Base-by-base conservation (phyloP, 2,329 filamentous ascomycete genomes). In the Fusarium subglutinans region DNA sequence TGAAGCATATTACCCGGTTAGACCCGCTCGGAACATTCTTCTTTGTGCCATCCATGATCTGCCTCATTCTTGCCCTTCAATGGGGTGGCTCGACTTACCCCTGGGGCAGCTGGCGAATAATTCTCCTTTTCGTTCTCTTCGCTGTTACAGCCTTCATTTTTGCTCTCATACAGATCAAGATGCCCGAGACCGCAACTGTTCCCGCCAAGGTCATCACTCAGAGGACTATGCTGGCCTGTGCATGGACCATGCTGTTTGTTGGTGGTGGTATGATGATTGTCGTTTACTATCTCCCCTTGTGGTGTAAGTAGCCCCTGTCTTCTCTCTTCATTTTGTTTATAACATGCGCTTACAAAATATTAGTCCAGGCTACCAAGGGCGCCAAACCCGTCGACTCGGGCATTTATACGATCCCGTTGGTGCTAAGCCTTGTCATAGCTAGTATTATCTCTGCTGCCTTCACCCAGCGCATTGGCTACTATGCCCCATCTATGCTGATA, bases 11-110 rank as follows among this genome's bases (percentile, higher is more conserved):
- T 59, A 82, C 83, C 71, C 86, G 87, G 2, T 83, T 91, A 55
- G 90, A 92, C 65, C 89, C 88, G 1, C 77, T 91, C 4, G 90
- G 90, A 33, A 90, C 88, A 13, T 77, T 88, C 20, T 86, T 91
- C 79, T 89, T 92, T 71, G 80, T 92, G 22, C 90, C 90, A 0
- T 86, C 86, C 38, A 85, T 91, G 44, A 84, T 91, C 20, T 90
- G 86, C 70, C 87, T 92, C 43, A 81, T 92, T 7, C 82, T 93
- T 10, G 90, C 90, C 3, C 82, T 93, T 40, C 88, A 92, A 76
- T 92, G 90, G 90, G 89, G 89, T 58, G 89, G 89, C 8, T 84
- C 85, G 6, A 84, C 80, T 6, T 88, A 90, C 73, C 70, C 82
- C 0, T 91, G 89, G 89, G 81, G 78, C 44, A 84, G 82, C 71